Percentiles rank a stretch among this genome's conserved stretches.
Conservation (phyloP, 768 basidiomycete species). For the Boletus rufocinnamomeus region DNA sequence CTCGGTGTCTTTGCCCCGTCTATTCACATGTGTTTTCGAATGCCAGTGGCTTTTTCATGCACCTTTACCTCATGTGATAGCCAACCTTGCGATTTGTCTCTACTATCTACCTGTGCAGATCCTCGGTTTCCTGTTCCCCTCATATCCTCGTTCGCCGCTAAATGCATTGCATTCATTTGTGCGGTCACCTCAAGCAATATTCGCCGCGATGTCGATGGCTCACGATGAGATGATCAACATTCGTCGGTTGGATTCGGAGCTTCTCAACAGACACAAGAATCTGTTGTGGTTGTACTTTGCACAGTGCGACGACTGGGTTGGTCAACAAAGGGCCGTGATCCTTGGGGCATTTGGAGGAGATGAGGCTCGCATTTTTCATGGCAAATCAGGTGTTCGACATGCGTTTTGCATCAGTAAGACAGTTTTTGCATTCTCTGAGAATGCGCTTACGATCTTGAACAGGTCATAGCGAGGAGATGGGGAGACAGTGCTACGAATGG, state of each 20-base stretch:
- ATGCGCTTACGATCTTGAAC: constrained; percentile 1
- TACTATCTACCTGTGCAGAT: constrained; percentile 44
- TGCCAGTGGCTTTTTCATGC: constrained; percentile 49
- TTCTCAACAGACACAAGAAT: constrained; percentile 44
- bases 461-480: constrained; percentile 55
- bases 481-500: background rate
- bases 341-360: constrained; percentile 43
- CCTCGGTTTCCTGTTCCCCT: constrained; percentile 46
- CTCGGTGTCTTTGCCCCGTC: background rate
- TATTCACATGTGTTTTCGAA: background rate
- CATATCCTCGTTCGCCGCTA: constrained; percentile 52
- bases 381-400: constrained; percentile 56
- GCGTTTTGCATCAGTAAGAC: constrained; percentile 72
- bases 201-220: constrained; percentile 60
- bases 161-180: constrained; percentile 51
- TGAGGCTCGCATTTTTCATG: constrained; percentile 44
- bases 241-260: constrained; percentile 47
- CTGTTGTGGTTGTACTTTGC: constrained; percentile 60
- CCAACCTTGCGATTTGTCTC: constrained; percentile 44
- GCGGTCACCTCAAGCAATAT: constrained; percentile 50
- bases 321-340: constrained; percentile 48
- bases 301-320: constrained; percentile 68
- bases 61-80: constrained; percentile 46
- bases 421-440: background rate
- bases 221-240: constrained; percentile 70